Base-by-base conservation (phyloP, 345 rosid species). In the Reutealis trisperma region DNA sequence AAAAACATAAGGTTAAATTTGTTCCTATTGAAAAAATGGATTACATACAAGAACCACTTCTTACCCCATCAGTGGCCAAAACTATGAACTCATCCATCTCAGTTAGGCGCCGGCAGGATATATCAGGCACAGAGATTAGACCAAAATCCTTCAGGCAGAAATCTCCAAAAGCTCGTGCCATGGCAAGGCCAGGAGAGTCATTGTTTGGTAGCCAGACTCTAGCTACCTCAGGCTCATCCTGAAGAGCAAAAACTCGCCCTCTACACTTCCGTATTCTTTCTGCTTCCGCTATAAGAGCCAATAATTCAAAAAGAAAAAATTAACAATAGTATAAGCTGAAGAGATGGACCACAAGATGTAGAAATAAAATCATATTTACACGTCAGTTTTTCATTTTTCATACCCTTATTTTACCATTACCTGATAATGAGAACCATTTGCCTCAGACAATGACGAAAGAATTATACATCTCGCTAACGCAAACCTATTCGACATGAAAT, bases 101-200 rank as follows among this genome's bases (percentile, higher is more conserved):
- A 9, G 89, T 87, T 44, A 96, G 82, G 58, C 77, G 86, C 34
- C 94, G 86, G 45, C 73, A 92, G 69, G 93, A 88, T 74, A 96
- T 70, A 63, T 94, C 98, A 55, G 99, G 99, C 70, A 96, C 98
- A 58, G 99, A 91, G 83, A 96, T 96, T 49, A 96, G 87, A 73
- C 99, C 99, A 85, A 84, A 96, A 79, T 96, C 93, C 85, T 96
- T 96, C 21, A 96, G 97, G 82, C 99, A 94, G 83, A 96, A 96
- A 87, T 96, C 98, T 74, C 99, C 98, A 67, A 96, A 91, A 69
- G 99, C 99, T 67, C 99, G 94, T 30, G 99, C 97, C 99, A 96
- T 96, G 66, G 99, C 99, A 62, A 96, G 96, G 32, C 99, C 99
- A 66, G 99, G 99, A 21, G 99, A 89, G 80, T 92, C 89, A 86